phyloP scores from a whole-genome alignment of 1,284 basidiomycete genomes.

The Boletus semigastroideus region DNA sequence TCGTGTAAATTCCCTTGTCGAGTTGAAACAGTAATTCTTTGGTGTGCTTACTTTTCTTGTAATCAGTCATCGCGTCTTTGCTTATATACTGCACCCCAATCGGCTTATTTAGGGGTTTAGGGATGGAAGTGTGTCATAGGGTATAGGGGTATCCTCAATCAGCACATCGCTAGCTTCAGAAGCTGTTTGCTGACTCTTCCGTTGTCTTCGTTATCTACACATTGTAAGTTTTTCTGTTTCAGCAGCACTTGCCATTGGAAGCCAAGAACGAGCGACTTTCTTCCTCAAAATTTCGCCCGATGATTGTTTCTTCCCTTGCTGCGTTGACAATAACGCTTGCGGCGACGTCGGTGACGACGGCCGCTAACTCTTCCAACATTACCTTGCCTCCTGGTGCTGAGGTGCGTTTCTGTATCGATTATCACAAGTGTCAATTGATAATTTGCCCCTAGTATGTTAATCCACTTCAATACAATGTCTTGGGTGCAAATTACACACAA shows the following conservation, averaged over 20 bases:
- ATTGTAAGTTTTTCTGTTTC: too few species aligned
- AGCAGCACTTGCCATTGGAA: too few species aligned
- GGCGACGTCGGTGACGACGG: neutral
- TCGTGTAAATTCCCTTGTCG: constrained; percentile 50
- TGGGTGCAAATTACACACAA: constrained; percentile 36
- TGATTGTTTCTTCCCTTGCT: neutral
- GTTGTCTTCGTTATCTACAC: neutral
- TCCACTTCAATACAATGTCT: constrained; percentile 43
- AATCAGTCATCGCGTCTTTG: too few species aligned
- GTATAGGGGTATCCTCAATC: neutral
- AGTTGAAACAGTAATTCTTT: neutral
- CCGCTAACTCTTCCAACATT: neutral
- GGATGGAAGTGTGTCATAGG: too few species aligned
- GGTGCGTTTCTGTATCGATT: constrained; percentile 9
- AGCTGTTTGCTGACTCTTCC: neutral
- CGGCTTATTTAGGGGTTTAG: too few species aligned
- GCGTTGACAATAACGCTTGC: neutral
- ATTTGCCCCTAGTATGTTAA: constrained; percentile 42
- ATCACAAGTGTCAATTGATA: constrained; percentile 35
- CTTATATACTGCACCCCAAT: too few species aligned
- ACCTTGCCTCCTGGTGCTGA: constrained; percentile 17
- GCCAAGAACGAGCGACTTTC: neutral
- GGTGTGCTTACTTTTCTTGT: neutral
- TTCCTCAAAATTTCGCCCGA: neutral
- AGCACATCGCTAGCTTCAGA: neutral